Conservation (phyloP, 768 basidiomycete species). For the Termitomyces sp. region DNA sequence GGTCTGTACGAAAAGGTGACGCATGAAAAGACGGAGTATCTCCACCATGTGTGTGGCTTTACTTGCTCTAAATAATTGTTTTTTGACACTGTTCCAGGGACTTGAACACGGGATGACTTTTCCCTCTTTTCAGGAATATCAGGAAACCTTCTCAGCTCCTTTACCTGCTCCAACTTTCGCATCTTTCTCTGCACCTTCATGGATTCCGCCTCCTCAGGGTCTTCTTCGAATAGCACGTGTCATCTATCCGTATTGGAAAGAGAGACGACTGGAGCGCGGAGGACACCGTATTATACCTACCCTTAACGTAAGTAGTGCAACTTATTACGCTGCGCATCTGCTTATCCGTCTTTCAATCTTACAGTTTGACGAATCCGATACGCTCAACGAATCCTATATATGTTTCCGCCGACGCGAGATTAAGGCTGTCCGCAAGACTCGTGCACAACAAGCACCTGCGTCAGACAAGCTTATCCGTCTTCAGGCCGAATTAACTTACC, state of each 20-base stretch:
- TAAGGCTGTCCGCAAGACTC: slow-evolving; percentile 91
- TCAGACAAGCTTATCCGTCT: slow-evolving; percentile 86
- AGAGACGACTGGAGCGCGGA: slow-evolving; percentile 69
- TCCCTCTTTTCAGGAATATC: slow-evolving; percentile 69
- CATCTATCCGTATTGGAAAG: slow-evolving; percentile 88
- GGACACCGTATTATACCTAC: slow-evolving; percentile 84
- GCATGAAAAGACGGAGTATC: slow-evolving; percentile 82
- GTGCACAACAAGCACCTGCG: slow-evolving; percentile 83
- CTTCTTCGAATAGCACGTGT: slow-evolving; percentile 65
- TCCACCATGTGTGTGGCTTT: slow-evolving; percentile 71
- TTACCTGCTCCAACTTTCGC: slow-evolving; percentile 64
- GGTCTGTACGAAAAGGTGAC: slow-evolving; percentile 89
- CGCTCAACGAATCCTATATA: slow-evolving; percentile 87
- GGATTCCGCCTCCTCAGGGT: slow-evolving; percentile 57
- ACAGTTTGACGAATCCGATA: slow-evolving; percentile 86
- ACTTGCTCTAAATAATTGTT: neutral
- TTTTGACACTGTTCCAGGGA: slow-evolving; percentile 29
- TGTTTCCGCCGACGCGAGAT: slow-evolving; percentile 95
- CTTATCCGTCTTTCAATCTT: neutral
- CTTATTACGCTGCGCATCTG: neutral
- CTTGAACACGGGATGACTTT: slow-evolving; percentile 64
- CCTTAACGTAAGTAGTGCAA: slow-evolving; percentile 63
- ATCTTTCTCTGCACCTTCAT: slow-evolving; percentile 57
- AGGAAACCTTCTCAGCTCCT: slow-evolving; percentile 56
- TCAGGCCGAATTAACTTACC: slow-evolving; percentile 65